These are phyloP conservation scores for Nothophaeocryptopus gaeumannii DNA, from an alignment of 2,329 filamentous ascomycete genomes.

Conservation along the genomic window DNA sequence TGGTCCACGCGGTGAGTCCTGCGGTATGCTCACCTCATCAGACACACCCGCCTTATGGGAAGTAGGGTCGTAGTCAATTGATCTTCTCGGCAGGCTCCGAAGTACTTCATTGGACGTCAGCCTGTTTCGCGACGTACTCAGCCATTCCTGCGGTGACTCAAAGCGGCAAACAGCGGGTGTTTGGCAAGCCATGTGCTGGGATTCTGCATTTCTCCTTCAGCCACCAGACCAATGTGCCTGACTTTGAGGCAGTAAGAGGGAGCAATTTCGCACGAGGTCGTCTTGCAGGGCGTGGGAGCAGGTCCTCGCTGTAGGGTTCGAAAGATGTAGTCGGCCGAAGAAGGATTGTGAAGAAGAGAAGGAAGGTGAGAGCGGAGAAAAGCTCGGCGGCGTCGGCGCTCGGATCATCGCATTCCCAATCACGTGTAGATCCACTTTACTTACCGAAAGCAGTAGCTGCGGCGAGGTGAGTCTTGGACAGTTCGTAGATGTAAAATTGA, in stretches of 20 bases:
- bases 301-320: neutral
- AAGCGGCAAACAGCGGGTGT: neutral
- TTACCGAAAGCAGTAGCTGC: neutral
- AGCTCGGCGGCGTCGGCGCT: neutral
- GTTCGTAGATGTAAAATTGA: neutral
- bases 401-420: neutral
- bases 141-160: constrained; percentile 4
- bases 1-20: neutral
- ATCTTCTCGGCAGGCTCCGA: neutral
- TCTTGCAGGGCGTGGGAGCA: neutral
- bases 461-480: neutral
- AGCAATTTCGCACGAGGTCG: neutral
- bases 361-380: too few species aligned
- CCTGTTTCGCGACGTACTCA: neutral
- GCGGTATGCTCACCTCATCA: constrained; percentile 1
- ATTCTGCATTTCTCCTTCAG: neutral
- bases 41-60: neutral
- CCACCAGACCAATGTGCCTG: neutral
- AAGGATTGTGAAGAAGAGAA: too few species aligned
- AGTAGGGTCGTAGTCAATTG: neutral
- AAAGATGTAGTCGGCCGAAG: neutral
- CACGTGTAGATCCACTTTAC: neutral
- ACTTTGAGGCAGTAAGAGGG: neutral
- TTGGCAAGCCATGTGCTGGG: neutral
- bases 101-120: neutral